Percentiles rank a stretch among this genome's conserved stretches.
These are phyloP conservation scores for Cercospora beticola DNA, from an alignment of 2,329 filamentous ascomycete genomes.

Conservation along the genomic window DNA sequence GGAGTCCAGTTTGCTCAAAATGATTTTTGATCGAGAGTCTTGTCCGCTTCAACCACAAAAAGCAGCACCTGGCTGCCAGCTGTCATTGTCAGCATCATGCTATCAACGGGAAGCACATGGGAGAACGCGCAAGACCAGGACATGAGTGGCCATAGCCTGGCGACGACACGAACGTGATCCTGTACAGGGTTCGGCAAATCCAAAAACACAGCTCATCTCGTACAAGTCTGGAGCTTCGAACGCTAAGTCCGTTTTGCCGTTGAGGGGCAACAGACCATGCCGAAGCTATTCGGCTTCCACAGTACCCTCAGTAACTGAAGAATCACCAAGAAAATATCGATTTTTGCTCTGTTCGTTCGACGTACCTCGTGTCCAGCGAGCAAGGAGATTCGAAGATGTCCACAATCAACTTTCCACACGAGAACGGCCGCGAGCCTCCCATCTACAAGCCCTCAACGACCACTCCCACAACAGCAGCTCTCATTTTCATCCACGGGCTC, in stretches of 20 bases:
- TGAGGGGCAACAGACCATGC: not conserved
- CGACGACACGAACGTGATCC: not conserved
- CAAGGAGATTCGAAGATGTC: not conserved
- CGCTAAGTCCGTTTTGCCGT: not conserved
- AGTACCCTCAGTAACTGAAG: not conserved
- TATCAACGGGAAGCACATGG: no score
- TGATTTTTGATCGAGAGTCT: no score
- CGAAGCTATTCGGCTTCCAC: not conserved
- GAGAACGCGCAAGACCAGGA: no score
- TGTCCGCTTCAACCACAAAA: no score
- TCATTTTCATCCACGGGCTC: slow-evolving; percentile 44
- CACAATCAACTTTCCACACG: not conserved
- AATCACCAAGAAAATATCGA: not conserved
- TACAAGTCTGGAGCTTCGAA: not conserved
- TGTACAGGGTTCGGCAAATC: not conserved
- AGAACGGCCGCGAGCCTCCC: slow-evolving; percentile 19
- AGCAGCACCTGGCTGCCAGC: no score
- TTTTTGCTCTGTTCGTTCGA: not conserved
- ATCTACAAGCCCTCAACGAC: slow-evolving; percentile 38
- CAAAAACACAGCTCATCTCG: not conserved
- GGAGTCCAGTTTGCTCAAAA: no score
- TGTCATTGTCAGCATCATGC: no score
- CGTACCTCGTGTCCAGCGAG: not conserved
- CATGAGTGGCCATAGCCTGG: no score
- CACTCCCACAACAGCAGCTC: slow-evolving; percentile 39